Evolutionary conservation across 163 green algal species (phyloP), one percentile per base, ranked within the genome.

Genomic region (Chlorella variabilis): DNA sequence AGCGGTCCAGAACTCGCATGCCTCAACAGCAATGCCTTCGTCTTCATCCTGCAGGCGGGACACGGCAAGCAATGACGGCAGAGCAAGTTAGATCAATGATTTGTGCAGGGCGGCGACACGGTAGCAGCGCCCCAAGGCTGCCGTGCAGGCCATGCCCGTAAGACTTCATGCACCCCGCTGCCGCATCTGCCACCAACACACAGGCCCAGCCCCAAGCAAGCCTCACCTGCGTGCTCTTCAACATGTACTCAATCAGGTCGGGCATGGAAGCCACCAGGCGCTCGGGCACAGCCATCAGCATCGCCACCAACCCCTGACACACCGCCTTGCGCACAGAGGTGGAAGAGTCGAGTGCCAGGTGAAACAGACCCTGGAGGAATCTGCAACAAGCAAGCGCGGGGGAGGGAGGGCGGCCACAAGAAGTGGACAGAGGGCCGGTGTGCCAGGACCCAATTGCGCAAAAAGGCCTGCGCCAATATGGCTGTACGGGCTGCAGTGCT

Each of bases 1-100:
- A 5, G 94, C 93, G 23, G 88, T 89, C 95, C 96, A 99, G 84
- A 99, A 99, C 87, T 99, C 96, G 80, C 91, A 97, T 27, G 91
- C 90, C 87, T 98, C 97, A 23, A 98, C 79, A 2, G 96, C 95
- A n/a, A 98, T 91, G 6, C 78, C 86, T 63, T 94, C 84, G 80
- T 99, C 95, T 6, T 67, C 71, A 73, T 98, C 93, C 87, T 89
- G 91, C 38, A 66, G 17, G 3, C 31, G 42, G 3, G 66, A n/a
- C n/a, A 23, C 39, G 41, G 67, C 39, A 59, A 27, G 36, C 65
- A 2, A 33, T 23, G 36, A 3, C n/a, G n/a, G n/a, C n/a, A n/a
- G n/a, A n/a, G n/a, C n/a, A n/a, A n/a, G n/a, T n/a, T n/a, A n/a
- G n/a, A n/a, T n/a, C n/a, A n/a, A n/a, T n/a, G n/a, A n/a, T n/a